Conservation (phyloP, 164 flowering plant genomes). For the Chimonanthus praecox region DNA sequence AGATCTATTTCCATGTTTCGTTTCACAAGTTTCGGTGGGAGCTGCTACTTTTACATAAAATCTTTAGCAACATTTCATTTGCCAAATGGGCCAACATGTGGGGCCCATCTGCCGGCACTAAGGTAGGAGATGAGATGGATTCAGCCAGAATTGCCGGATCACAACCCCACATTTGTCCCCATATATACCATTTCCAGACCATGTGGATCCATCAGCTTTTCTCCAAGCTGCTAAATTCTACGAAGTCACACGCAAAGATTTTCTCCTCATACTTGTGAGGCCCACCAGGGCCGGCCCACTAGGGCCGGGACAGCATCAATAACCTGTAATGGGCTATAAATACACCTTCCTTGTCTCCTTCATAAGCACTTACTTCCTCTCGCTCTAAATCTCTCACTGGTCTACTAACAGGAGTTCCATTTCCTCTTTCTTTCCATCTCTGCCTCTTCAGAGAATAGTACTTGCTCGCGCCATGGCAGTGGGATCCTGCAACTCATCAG, state of each 20-base stretch:
- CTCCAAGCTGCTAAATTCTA: neutral
- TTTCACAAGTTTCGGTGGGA: too few species aligned
- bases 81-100: neutral
- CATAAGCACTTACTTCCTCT: neutral
- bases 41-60: too few species aligned
- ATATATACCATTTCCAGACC: neutral
- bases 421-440: neutral
- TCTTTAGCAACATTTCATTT: neutral
- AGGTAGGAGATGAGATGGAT: too few species aligned
- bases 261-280: too few species aligned
- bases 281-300: too few species aligned
- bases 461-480: slow-evolving; percentile 20
- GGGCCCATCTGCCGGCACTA: neutral
- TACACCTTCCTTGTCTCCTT: neutral
- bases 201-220: neutral
- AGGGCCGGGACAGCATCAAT: neutral
- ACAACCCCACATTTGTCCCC: neutral
- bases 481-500: slow-evolving; percentile 15
- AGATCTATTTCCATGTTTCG: too few species aligned
- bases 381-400: slow-evolving; percentile 2
- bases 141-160: neutral
- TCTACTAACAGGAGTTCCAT: neutral
- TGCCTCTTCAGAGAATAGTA: neutral
- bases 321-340: neutral
- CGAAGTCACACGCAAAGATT: too few species aligned